Conservation (phyloP, 2,329 filamentous ascomycete species). For the Capronia americana region DNA sequence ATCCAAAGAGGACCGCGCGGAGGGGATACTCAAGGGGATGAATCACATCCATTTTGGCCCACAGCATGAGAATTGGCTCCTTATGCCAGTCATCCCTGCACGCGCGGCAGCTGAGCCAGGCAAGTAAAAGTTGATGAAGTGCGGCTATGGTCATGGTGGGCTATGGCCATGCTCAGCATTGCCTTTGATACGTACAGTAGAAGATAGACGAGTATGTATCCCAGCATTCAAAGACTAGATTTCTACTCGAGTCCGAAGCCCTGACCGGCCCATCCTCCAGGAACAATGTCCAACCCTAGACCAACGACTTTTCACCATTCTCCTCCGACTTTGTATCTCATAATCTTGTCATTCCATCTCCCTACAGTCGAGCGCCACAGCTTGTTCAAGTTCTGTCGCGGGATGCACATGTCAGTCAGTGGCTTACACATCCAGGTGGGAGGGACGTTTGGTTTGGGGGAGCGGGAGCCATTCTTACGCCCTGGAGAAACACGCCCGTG, state of each 20-base stretch:
- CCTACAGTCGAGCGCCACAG: constrained; percentile 60
- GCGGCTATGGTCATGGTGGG: too few species aligned
- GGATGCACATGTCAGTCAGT: constrained; percentile 4
- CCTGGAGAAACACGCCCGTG: constrained; percentile 54
- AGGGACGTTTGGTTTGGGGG: too few species aligned
- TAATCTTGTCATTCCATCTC: constrained; percentile 55
- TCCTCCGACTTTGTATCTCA: constrained; percentile 61
- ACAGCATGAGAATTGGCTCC: constrained; percentile 55
- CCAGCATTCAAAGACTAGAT: background rate
- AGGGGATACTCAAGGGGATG: constrained; percentile 52
- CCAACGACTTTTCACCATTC: constrained; percentile 47
- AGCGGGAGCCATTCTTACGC: constrained; percentile 46
- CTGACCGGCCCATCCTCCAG: background rate
- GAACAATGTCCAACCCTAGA: background rate
- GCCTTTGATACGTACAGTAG: too few species aligned
- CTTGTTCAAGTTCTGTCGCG: constrained; percentile 45
- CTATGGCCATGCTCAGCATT: background rate
- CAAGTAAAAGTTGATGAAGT: background rate
- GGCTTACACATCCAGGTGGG: too few species aligned
- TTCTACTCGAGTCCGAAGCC: background rate
- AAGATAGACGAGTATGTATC: too few species aligned
- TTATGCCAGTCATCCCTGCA: constrained; percentile 56
- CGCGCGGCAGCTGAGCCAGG: constrained; percentile 8
- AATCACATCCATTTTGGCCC: constrained; percentile 59
- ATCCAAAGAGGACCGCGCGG: constrained; percentile 34